Evolutionary conservation across 179 eudicot species (phyloP).

Genomic region (Monotropa hypopitys): DNA sequence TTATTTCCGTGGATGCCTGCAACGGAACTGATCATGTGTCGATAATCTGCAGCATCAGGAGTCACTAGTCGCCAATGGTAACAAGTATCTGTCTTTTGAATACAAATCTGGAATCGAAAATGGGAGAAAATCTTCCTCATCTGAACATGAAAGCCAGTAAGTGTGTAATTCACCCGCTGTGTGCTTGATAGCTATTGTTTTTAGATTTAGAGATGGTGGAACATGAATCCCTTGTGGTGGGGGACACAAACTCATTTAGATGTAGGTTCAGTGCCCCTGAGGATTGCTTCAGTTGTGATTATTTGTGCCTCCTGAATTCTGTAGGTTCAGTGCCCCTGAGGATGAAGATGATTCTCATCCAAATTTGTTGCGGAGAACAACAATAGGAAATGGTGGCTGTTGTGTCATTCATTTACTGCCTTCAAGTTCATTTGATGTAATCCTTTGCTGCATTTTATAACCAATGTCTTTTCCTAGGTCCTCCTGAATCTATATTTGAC

Average conservation of each 20-base stretch:
- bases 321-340: conserved; percentile 84
- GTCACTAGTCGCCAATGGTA: conserved; percentile 70
- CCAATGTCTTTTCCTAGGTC: conserved; percentile 41
- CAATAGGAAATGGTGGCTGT: conserved; percentile 78
- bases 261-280: too few relatives aligned
- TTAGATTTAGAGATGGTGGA: not conserved
- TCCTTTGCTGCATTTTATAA: conserved; percentile 8
- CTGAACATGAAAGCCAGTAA: conserved; percentile 98
- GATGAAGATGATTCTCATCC: conserved; percentile 64
- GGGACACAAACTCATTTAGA: not conserved
- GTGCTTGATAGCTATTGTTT: not conserved
- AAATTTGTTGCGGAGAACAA: conserved; percentile 62
- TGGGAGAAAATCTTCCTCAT: conserved; percentile 84
- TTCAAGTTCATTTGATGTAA: not conserved
- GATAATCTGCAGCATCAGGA: conserved; percentile 73
- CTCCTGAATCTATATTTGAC: conserved; percentile 79
- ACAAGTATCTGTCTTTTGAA: conserved; percentile 63
- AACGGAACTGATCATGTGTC: conserved; percentile 4
- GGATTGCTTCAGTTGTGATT: not conserved
- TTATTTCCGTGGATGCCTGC: conserved; percentile 2
- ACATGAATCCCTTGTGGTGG: not conserved
- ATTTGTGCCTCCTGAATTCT: conserved; percentile 9
- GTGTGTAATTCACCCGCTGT: conserved; percentile 31
- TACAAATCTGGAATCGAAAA: conserved; percentile 70
- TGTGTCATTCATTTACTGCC: conserved; percentile 2